Evolutionary conservation across 805 yeast species (phyloP), one percentile per base, ranked within the genome.

Genomic region (Schwanniomyces occidentalis): DNA sequence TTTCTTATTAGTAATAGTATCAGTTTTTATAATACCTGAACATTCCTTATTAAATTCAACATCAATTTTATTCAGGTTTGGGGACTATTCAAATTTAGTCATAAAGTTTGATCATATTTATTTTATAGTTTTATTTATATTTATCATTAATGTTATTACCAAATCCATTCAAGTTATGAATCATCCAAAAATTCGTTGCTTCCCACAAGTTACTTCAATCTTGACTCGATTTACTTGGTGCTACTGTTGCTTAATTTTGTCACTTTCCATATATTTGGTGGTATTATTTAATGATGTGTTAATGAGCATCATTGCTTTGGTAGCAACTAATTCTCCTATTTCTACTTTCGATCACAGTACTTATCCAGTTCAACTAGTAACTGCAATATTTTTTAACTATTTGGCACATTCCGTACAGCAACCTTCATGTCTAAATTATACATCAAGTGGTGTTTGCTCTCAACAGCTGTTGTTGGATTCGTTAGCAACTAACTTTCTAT

Each of bases 21-120:
- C 34, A 8, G 26, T 30, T 4, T 15, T 32, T 10, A 14, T 38
- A 8, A 16, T 42, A 14, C 57, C 56, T 8, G 35, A 35, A 5
- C 24, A 32, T 4, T 37, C 51, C 6, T 34, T 52, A 24, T 41
- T 51, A 27, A 55, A 50, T 20, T 51, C 63, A 8, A 41, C 61
- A 9, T 38, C 52, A 15, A 41, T 42, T 3, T 16, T 53, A 6
- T 34, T 42, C 24, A 28, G 31, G 7, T 20, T 18, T 15, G 31
- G 16, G 13, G 20, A 19, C 12, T 15, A 17, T 6, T 30, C 25
- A 16, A 7, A 23, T 12, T 16, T 46, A 24, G 23, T 19, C 10
- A 12, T 63, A n/a, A 50, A 45, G 8, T 51, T 48, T 9, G 66
- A 61, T 35, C 62, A 61, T 32, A 17, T 60, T 16, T 43, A 43